Percentiles rank a stretch among this genome's conserved stretches.
Evolutionary conservation across 306 rosid genomes (phyloP).

Genomic region (Leucaena leucocephala): DNA sequence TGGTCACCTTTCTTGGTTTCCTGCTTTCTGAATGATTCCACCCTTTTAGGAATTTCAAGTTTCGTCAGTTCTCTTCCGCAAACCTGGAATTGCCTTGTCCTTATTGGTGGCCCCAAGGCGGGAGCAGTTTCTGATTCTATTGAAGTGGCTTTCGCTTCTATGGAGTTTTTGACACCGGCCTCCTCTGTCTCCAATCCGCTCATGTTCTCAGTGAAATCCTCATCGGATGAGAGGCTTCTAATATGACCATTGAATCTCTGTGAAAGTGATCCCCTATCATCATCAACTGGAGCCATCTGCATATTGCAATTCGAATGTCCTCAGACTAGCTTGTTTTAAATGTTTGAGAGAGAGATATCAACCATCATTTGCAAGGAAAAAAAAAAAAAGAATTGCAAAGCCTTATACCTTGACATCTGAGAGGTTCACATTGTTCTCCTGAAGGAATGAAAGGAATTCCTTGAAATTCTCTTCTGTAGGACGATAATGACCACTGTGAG

Average conservation of each 20-base stretch:
- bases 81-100: slow-evolving; percentile 35
- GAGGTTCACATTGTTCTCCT: slow-evolving; percentile 80
- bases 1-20: slow-evolving; percentile 39
- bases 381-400: slow-evolving; percentile 6
- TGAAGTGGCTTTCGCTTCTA: slow-evolving; percentile 37
- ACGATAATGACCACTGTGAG: slow-evolving; percentile 97
- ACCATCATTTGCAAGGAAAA: background rate
- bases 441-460: slow-evolving; percentile 82
- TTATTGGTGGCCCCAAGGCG: slow-evolving; percentile 35
- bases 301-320: slow-evolving; percentile 34
- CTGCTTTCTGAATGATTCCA: slow-evolving; percentile 36
- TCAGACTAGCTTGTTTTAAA: slow-evolving; percentile 35
- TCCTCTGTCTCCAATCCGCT: slow-evolving; percentile 52
- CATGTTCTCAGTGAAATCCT: slow-evolving; percentile 56
- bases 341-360: slow-evolving; percentile 23
- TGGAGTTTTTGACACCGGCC: slow-evolving; percentile 36
- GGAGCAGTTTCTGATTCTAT: slow-evolving; percentile 35
- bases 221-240: slow-evolving; percentile 81
- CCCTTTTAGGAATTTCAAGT: slow-evolving; percentile 64
- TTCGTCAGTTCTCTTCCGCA: slow-evolving; percentile 47
- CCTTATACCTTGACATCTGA: slow-evolving; percentile 80
- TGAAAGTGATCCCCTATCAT: slow-evolving; percentile 50
- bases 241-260: slow-evolving; percentile 59
- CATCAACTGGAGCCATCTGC: slow-evolving; percentile 81
- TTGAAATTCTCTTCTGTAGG: slow-evolving; percentile 87